phyloP scores from a whole-genome alignment of 306 rosid species.

The Carpinus viminea region DNA sequence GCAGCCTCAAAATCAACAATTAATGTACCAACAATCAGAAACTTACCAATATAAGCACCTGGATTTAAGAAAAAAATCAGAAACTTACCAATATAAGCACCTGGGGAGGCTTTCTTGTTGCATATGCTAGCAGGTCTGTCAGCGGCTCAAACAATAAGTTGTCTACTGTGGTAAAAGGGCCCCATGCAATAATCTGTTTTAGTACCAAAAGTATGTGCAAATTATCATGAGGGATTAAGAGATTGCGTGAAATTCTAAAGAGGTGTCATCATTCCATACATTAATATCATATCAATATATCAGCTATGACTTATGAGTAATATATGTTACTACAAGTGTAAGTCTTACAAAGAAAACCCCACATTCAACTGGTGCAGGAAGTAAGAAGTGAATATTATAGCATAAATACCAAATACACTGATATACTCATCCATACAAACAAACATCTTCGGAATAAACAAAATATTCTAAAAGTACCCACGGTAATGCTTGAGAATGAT shows the following conservation, averaged over 20 bases:
- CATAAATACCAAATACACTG: not conserved
- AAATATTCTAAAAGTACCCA: not conserved
- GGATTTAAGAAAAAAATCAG: slow-evolving; percentile 23
- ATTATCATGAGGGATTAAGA: slow-evolving; percentile 18
- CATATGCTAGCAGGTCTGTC: slow-evolving; percentile 74
- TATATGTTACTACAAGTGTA: slow-evolving; percentile 13
- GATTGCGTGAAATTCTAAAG: slow-evolving; percentile 11
- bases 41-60: no score
- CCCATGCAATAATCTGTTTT: slow-evolving; percentile 87
- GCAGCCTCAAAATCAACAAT: slow-evolving; percentile 4
- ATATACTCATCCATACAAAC: not conserved
- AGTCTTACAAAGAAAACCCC: no score
- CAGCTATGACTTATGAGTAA: not conserved
- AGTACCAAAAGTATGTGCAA: slow-evolving; percentile 19
- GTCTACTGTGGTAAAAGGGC: slow-evolving; percentile 89
- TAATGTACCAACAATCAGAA: not conserved
- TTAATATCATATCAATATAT: slow-evolving; percentile 10
- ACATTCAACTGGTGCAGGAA: no score
- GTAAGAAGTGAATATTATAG: no score
- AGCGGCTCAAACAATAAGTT: slow-evolving; percentile 89
- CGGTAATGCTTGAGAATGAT: not conserved
- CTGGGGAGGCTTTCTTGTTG: slow-evolving; percentile 78
- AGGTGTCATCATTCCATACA: not conserved
- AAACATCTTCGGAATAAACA: not conserved
- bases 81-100: slow-evolving; percentile 72